These are phyloP conservation scores for Emiliania huxleyi DNA, from an alignment of 78 protist species.

Conservation along the genomic window DNA sequence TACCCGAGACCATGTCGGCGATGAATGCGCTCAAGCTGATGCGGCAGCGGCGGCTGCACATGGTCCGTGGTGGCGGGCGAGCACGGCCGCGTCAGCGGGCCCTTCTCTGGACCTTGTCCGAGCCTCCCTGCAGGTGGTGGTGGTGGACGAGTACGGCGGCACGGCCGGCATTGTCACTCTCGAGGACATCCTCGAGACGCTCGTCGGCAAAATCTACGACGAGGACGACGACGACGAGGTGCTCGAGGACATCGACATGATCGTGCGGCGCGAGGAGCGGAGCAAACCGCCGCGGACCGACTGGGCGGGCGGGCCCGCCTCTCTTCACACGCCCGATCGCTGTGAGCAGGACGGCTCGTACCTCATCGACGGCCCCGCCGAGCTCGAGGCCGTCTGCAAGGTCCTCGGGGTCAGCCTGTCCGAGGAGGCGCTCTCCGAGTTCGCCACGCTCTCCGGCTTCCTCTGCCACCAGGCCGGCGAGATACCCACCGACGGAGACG, in stretches of 20 bases:
- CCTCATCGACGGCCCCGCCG: not conserved
- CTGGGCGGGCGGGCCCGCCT: no score
- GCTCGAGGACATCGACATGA: not conserved
- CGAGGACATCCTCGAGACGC: slow-evolving; percentile 37
- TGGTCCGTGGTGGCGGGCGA: slow-evolving; percentile 26
- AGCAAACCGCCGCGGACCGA: no score
- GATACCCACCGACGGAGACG: not conserved
- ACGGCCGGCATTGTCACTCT: slow-evolving; percentile 36
- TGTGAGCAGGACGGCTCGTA: slow-evolving; percentile 6
- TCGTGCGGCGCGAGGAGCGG: not conserved
- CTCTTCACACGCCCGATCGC: no score
- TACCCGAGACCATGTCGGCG: not conserved
- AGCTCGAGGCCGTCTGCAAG: not conserved
- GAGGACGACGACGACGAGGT: slow-evolving; percentile 19
- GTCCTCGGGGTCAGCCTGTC: not conserved
- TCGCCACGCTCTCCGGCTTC: not conserved
- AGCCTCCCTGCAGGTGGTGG: not conserved
- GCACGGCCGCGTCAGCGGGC: not conserved
- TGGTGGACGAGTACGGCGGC: slow-evolving; percentile 41
- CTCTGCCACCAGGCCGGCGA: slow-evolving; percentile 20
- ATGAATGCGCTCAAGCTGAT: not conserved
- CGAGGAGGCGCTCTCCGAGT: not conserved
- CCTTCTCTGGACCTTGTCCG: not conserved
- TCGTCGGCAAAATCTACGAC: slow-evolving; percentile 32
- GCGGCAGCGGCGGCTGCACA: not conserved